Percentiles rank a stretch among this genome's conserved stretches.
Conservation (phyloP, 2,329 filamentous ascomycete species). For the Dothidotthia symphoricarpi region DNA sequence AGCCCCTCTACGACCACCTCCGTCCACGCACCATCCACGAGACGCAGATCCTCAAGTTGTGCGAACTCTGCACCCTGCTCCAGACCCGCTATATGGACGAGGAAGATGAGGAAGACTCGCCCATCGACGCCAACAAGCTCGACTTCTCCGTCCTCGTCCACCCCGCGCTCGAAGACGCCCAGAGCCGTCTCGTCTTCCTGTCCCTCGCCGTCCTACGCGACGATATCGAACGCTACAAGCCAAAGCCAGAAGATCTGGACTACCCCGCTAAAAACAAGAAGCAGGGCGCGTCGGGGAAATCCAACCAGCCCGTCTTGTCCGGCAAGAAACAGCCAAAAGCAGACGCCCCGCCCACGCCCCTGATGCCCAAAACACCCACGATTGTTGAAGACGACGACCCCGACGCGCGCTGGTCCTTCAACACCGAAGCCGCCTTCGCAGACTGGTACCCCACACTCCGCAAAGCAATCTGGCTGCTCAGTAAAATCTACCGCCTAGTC, state of each 20-base stretch:
- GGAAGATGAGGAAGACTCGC: slow-evolving; percentile 52
- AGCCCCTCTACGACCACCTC: slow-evolving; percentile 66
- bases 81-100: slow-evolving; percentile 64
- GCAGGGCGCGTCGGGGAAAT: slow-evolving; percentile 44
- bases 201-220: slow-evolving; percentile 62
- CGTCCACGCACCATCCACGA: slow-evolving; percentile 66
- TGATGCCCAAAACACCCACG: slow-evolving; percentile 50
- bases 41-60: slow-evolving; percentile 64
- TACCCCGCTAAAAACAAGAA: slow-evolving; percentile 57
- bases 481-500: slow-evolving; percentile 67
- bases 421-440: slow-evolving; percentile 56
- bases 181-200: slow-evolving; percentile 65
- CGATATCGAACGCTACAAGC: slow-evolving; percentile 65
- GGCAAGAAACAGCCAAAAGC: slow-evolving; percentile 51
- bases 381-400: slow-evolving; percentile 53
- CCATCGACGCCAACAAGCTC: slow-evolving; percentile 53
- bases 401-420: slow-evolving; percentile 53
- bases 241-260: slow-evolving; percentile 63
- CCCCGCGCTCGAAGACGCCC: slow-evolving; percentile 65
- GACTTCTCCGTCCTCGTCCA: slow-evolving; percentile 64
- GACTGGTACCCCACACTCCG: slow-evolving; percentile 67
- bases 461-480: slow-evolving; percentile 67
- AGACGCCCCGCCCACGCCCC: slow-evolving; percentile 32
- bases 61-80: slow-evolving; percentile 64
- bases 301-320: slow-evolving; percentile 50